Conservation (phyloP, 2,329 filamentous ascomycete species). For the Ambrosiella xylebori region DNA sequence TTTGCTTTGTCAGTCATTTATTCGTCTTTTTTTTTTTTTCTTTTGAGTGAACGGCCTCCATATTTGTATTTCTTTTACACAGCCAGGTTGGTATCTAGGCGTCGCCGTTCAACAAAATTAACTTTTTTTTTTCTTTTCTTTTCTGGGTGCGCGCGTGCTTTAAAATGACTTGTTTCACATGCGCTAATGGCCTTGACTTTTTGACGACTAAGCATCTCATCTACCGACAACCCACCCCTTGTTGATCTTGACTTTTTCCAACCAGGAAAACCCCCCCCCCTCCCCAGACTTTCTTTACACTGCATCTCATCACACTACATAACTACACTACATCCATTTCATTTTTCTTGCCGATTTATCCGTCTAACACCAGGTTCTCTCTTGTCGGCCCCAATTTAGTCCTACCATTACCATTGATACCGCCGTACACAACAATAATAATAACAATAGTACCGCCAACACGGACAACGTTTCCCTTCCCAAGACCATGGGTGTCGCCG, state of each 20-base stretch:
- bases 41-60: no score
- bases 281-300: neutral
- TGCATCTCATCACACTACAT: neutral
- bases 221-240: neutral
- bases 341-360: neutral
- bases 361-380: neutral
- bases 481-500: constrained; percentile 18
- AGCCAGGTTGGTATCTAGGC: no score
- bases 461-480: constrained; percentile 27
- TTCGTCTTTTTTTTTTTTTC: no score
- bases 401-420: constrained; percentile 40
- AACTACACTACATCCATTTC: neutral
- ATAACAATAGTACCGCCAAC: constrained; percentile 18
- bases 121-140: no score
- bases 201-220: neutral
- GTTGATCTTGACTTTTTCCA: neutral
- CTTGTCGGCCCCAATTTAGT: constrained; percentile 18
- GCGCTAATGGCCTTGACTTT: neutral
- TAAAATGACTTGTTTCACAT: neutral
- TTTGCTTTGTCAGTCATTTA: no score
- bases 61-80: no score
- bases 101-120: no score
- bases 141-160: no score
- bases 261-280: neutral
- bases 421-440: constrained; percentile 20